phyloP scores from a whole-genome alignment of 805 yeast species.

The Sugiyamaella floridensis region DNA sequence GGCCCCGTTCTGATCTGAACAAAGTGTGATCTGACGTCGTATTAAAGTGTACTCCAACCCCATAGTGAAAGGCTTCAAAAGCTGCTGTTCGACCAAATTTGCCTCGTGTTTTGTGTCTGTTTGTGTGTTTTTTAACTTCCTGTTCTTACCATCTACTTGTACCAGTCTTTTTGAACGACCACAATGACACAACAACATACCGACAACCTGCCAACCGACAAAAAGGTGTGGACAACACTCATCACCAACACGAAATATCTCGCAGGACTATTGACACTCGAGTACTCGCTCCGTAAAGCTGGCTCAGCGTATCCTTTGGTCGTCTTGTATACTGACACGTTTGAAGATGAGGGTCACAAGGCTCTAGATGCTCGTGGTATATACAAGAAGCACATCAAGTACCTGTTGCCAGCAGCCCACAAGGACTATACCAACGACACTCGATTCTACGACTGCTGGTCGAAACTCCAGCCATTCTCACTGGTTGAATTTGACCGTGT shows the following conservation, averaged over 20 bases:
- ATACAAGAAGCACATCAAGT: slow-evolving; percentile 36
- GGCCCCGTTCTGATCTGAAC: too few species aligned
- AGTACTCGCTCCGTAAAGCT: slow-evolving; percentile 39
- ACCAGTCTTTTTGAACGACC: too few species aligned
- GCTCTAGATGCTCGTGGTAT: slow-evolving; percentile 38
- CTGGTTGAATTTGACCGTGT: slow-evolving; percentile 46
- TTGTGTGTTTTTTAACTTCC: too few species aligned
- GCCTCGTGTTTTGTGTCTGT: too few species aligned
- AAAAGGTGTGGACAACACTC: slow-evolving; percentile 48
- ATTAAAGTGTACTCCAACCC: too few species aligned
- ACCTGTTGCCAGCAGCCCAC: slow-evolving; percentile 38
- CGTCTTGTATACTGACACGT: slow-evolving; percentile 46
- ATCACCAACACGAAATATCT: slow-evolving; percentile 47
- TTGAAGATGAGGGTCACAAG: slow-evolving; percentile 37
- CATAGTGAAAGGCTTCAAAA: too few species aligned
- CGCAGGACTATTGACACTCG: slow-evolving; percentile 45
- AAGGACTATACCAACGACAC: slow-evolving; percentile 45
- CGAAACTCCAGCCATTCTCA: slow-evolving; percentile 50
- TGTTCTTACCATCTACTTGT: too few species aligned
- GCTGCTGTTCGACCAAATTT: too few species aligned
- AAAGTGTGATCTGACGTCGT: too few species aligned
- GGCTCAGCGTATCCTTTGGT: slow-evolving; percentile 46
- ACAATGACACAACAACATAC: background rate
- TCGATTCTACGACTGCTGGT: slow-evolving; percentile 56
- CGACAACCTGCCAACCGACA: slow-evolving; percentile 10